Evolutionary conservation across 495 filamentous ascomycete species (phyloP).

Genomic region (Sporormia fimetaria): DNA sequence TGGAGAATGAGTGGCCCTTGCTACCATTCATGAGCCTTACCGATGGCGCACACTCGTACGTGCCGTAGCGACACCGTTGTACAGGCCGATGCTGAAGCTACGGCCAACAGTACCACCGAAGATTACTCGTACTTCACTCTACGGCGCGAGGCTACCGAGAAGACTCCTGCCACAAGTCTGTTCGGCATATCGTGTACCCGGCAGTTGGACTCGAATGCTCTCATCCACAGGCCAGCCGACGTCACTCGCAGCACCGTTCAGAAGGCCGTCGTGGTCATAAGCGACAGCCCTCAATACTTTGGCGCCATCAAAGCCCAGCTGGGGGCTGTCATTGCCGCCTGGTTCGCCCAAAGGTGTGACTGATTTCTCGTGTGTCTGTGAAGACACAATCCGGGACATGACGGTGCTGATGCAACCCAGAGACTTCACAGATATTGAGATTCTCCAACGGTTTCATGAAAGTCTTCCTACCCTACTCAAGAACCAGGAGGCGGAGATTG

Average conservation of each 20-base stretch:
- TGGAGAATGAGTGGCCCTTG: slow-evolving; percentile 81
- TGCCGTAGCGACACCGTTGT: slow-evolving; percentile 7
- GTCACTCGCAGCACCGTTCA: slow-evolving; percentile 94
- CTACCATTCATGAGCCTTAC: slow-evolving; percentile 97
- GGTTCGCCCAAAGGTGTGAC: slow-evolving; percentile 90
- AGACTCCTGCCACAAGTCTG: slow-evolving; percentile 61
- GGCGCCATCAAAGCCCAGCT: slow-evolving; percentile 59
- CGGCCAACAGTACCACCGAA: slow-evolving; percentile 57
- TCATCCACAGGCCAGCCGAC: slow-evolving; percentile 68
- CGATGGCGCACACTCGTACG: slow-evolving; percentile 88
- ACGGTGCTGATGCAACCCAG: slow-evolving; percentile 29
- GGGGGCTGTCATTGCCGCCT: slow-evolving; percentile 80
- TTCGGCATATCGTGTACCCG: slow-evolving; percentile 95
- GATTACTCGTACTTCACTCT: slow-evolving; percentile 99
- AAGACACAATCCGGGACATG: not conserved
- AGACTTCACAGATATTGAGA: slow-evolving; percentile 62
- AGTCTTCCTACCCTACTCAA: slow-evolving; percentile 58
- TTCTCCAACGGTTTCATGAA: slow-evolving; percentile 80
- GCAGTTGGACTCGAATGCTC: slow-evolving; percentile 68
- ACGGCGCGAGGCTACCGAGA: slow-evolving; percentile 49
- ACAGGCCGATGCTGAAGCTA: slow-evolving; percentile 6
- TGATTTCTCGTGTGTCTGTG: slow-evolving; percentile 1
- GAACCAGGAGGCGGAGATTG: slow-evolving; percentile 59
- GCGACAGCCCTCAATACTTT: slow-evolving; percentile 60
- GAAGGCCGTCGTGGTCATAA: slow-evolving; percentile 96